Evolutionary conservation across 148 eudicot species (phyloP).

Genomic region (Dysphania ambrosioides): DNA sequence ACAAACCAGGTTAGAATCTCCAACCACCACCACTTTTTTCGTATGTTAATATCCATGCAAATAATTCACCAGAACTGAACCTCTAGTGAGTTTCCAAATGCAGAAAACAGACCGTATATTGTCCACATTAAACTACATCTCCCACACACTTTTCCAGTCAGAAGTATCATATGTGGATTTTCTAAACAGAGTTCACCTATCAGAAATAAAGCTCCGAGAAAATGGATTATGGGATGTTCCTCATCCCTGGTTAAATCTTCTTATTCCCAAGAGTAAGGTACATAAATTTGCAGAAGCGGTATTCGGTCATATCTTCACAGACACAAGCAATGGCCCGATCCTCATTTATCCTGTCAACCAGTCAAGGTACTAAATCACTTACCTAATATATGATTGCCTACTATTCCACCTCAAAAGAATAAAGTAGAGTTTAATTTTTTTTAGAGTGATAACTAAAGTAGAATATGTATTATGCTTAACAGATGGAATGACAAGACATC

Average conservation of each 20-base stretch:
- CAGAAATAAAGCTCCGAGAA: conserved; percentile 65
- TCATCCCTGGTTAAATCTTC: conserved; percentile 95
- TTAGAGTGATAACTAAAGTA: conserved; percentile 6
- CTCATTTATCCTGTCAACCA: conserved; percentile 85
- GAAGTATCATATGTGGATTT: conserved; percentile 77
- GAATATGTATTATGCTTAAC: conserved; percentile 16
- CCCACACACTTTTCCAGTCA: conserved; percentile 52
- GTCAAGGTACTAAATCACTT: conserved; percentile 58
- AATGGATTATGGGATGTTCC: conserved; percentile 84
- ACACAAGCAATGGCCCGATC: conserved; percentile 78
- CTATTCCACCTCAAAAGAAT: not conserved
- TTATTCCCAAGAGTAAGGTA: conserved; percentile 68
- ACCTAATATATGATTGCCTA: not conserved
- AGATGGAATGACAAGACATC: conserved; percentile 79
- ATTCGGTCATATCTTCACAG: conserved; percentile 68
- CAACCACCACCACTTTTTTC: not conserved
- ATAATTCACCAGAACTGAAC: conserved; percentile 14
- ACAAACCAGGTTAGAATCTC: conserved; percentile 55
- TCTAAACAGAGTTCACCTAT: conserved; percentile 75
- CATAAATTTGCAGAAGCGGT: conserved; percentile 58
- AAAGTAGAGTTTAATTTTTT: not conserved
- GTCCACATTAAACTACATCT: conserved; percentile 49
- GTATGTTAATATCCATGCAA: conserved; percentile 4
- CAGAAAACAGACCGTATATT: conserved; percentile 52
- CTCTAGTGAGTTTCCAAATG: conserved; percentile 26